Evolutionary conservation across 2,329 filamentous ascomycete species (phyloP).

Genomic region (Calonectria multiphialidica): DNA sequence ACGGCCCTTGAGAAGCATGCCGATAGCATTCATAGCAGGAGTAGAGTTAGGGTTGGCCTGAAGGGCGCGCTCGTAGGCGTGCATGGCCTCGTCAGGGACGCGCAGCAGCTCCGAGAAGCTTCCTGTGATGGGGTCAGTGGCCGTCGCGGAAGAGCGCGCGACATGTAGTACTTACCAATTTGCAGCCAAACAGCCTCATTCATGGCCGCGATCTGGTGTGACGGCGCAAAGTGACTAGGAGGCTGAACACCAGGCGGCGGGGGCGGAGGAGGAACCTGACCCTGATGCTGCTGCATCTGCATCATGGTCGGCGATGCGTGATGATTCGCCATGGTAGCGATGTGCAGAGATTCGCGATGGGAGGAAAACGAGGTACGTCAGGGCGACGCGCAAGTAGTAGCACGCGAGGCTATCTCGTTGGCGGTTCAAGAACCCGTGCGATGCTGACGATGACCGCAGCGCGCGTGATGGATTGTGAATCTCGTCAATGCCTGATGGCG

Average conservation of each 20-base stretch:
- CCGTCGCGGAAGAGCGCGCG: conserved; percentile 22
- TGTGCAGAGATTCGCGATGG: conserved; percentile 33
- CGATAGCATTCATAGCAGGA: conserved; percentile 93
- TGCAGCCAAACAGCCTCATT: conserved; percentile 95
- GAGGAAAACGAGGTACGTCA: background rate
- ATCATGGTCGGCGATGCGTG: conserved; percentile 87
- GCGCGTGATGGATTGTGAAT: conserved; percentile 32
- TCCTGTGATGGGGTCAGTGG: conserved; percentile 64
- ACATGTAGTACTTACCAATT: conserved; percentile 76
- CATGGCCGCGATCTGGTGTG: conserved; percentile 80
- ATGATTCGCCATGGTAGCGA: conserved; percentile 76
- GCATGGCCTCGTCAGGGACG: conserved; percentile 88
- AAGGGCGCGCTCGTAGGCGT: conserved; percentile 91
- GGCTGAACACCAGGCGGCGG: conserved; percentile 61
- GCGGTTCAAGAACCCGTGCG: conserved; percentile 33
- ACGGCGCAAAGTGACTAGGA: conserved; percentile 70
- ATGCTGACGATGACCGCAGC: conserved; percentile 8
- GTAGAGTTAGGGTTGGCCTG: conserved; percentile 90
- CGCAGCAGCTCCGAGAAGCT: conserved; percentile 89
- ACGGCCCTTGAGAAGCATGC: conserved; percentile 88
- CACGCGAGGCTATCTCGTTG: conserved; percentile 7
- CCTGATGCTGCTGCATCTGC: conserved; percentile 72
- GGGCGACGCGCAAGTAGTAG: background rate
- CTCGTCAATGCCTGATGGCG: conserved; percentile 24
- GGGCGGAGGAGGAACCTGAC: conserved; percentile 68